Percentiles rank a stretch among this genome's conserved stretches.
Evolutionary conservation across 2,329 filamentous ascomycete species (phyloP).

Genomic region (Furcasterigmium sp.): DNA sequence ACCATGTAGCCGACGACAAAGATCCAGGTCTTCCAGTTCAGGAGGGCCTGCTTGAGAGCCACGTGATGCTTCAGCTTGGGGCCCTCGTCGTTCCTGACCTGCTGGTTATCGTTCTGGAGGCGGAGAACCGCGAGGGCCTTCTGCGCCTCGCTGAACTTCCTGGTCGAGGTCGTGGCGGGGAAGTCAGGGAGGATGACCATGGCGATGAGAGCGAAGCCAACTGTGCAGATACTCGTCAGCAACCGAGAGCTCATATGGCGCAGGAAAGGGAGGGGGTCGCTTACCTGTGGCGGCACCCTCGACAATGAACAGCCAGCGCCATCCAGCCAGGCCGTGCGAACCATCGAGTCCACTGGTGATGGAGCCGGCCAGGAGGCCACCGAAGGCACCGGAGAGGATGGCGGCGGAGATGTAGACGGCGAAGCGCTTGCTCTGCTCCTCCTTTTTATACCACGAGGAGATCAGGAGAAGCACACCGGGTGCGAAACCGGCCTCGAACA

Average conservation of each 20-base stretch:
- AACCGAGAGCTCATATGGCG: not conserved
- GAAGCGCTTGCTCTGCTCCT: conserved; percentile 23
- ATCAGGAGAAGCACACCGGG: conserved; percentile 57
- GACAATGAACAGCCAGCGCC: conserved; percentile 51
- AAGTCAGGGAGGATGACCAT: conserved; percentile 11
- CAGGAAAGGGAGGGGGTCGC: not conserved
- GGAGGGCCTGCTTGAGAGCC: conserved; percentile 19
- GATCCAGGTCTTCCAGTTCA: conserved; percentile 33
- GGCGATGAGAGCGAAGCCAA: conserved; percentile 10
- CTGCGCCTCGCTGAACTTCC: conserved; percentile 52
- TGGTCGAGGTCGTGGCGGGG: conserved; percentile 43
- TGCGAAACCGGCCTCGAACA: conserved; percentile 55
- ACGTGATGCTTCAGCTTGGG: conserved; percentile 36
- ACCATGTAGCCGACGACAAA: conserved; percentile 36
- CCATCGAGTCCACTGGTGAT: conserved; percentile 53
- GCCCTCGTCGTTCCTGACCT: conserved; percentile 56
- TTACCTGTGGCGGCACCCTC: conserved; percentile 28
- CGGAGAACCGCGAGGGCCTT: conserved; percentile 55
- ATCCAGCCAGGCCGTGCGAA: conserved; percentile 39
- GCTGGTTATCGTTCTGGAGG: conserved; percentile 56
- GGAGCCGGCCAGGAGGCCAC: conserved; percentile 55
- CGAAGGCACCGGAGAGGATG: conserved; percentile 62
- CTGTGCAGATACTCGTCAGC: conserved; percentile 17
- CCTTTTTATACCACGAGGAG: conserved; percentile 57
- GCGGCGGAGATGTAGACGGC: conserved; percentile 70